A percentile compares a stretch with the other conserved stretches of the same genome.
These are phyloP conservation scores for Talaromyces sp. DNA, from an alignment of 2,329 filamentous ascomycete genomes.

Conservation along the genomic window DNA sequence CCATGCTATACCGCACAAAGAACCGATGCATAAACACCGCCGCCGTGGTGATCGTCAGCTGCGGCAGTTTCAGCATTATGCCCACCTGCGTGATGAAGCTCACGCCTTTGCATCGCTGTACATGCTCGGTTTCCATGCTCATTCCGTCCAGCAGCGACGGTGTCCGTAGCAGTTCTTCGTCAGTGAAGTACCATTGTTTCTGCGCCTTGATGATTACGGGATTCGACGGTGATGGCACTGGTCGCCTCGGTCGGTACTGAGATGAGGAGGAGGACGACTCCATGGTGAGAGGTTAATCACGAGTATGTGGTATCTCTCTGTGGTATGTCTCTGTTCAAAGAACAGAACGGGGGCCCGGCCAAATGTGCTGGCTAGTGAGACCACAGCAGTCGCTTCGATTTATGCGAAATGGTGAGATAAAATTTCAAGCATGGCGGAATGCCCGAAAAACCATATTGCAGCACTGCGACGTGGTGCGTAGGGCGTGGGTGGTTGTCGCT, in stretches of 20 bases:
- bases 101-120: conserved; percentile 80
- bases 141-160: conserved; percentile 84
- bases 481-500: background rate
- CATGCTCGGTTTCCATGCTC: conserved; percentile 68
- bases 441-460: background rate
- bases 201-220: conserved; percentile 51
- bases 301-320: background rate
- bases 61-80: conserved; percentile 84
- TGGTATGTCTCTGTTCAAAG: background rate
- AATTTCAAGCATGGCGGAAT: conserved; percentile 3
- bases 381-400: background rate
- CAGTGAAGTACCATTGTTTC: conserved; percentile 83
- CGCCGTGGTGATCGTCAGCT: conserved; percentile 86
- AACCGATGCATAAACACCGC: conserved; percentile 94
- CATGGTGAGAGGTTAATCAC: background rate
- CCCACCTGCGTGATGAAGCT: conserved; percentile 96
- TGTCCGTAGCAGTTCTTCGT: conserved; percentile 73
- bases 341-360: background rate
- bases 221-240: conserved; percentile 37
- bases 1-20: conserved; percentile 84
- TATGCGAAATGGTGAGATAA: conserved; percentile 1
- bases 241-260: conserved; percentile 19
- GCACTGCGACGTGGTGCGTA: background rate
- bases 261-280: conserved; percentile 7
- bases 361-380: background rate